Base-by-base conservation (phyloP, 164 flowering plant genomes). In the Sedum album region DNA sequence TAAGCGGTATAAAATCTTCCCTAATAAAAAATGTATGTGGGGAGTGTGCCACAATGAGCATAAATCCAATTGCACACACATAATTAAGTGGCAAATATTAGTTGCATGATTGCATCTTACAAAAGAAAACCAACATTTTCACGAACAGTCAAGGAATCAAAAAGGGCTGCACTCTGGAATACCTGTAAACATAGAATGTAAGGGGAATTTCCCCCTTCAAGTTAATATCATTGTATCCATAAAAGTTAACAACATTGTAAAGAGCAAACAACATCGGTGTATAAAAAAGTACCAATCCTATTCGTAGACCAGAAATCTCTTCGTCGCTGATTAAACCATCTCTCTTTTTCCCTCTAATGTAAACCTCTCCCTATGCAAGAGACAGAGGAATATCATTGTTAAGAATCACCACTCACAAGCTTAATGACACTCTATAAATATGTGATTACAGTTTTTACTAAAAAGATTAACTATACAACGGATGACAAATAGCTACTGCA, bases 121-220 rank as follows among this genome's bases (percentile, higher is more conserved):
- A 92, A 75, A 73, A 84, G 90, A 75, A 95, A 95, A 77, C 99
- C 99, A 83, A 95, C 99, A 84, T 95, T 92, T 84, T 95, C 97
- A 68, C 97, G 94, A 69, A 95, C 97, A 42, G 93, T 89, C 68
- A 92, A 71, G 41, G 97, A 95, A 78, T 92, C 99, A 82, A 95
- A 95, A 70, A 92, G 96, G 72, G 99, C 97, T 4, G 97, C 99
- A 84, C 97, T 90, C 78, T 95, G 99, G 73, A 95, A 95, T 15
- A 94, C 97, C 98, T 94, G 85, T 74, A 21, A 66, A 23, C 14
- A 38, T 41, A 53, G 73, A 53, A 28, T 35, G 39, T 18, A 26
- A 28, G 35, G 28, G 1, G 15, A 38, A 60, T 11, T 31, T 39
- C 1, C 8, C 42, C 42, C 8, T 39, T 39, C 11, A 39, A 39